phyloP scores from a whole-genome alignment of 169 alveolate genomes.

The Plasmodium falciparum region DNA sequence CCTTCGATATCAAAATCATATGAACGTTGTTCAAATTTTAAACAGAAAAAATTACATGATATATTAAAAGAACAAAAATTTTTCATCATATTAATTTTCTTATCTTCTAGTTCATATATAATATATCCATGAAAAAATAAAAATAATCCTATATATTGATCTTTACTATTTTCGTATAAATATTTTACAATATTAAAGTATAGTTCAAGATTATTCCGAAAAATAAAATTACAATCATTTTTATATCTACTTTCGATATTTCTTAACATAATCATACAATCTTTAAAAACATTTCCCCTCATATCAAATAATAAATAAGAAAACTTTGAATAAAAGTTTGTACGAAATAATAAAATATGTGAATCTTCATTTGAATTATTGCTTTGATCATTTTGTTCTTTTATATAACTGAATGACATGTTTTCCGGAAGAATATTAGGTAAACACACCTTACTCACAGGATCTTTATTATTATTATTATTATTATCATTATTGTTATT shows the following conservation, averaged over 20 bases:
- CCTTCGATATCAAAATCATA: slow-evolving; percentile 53
- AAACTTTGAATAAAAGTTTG: not conserved
- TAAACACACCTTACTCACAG: no score
- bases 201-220: slow-evolving; percentile 58
- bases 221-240: slow-evolving; percentile 32
- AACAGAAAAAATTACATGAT: slow-evolving; percentile 57
- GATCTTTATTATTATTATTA: not conserved
- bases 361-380: no score
- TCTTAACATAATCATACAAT: slow-evolving; percentile 21
- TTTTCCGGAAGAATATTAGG: no score
- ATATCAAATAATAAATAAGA: slow-evolving; percentile 13
- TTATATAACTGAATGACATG: no score
- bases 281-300: slow-evolving; percentile 7
- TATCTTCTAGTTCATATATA: slow-evolving; percentile 23
- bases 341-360: no score
- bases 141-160: slow-evolving; percentile 42
- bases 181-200: slow-evolving; percentile 61
- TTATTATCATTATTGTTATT: not conserved
- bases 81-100: slow-evolving; percentile 62
- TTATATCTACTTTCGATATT: slow-evolving; percentile 28
- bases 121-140: slow-evolving; percentile 37
- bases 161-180: slow-evolving; percentile 45
- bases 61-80: slow-evolving; percentile 48
- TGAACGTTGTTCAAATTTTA: slow-evolving; percentile 56
- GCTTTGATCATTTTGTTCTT: no score